These are phyloP conservation scores for Coemansia sp. DNA, from an alignment of 192 early-diverging fungal species.

Conservation along the genomic window DNA sequence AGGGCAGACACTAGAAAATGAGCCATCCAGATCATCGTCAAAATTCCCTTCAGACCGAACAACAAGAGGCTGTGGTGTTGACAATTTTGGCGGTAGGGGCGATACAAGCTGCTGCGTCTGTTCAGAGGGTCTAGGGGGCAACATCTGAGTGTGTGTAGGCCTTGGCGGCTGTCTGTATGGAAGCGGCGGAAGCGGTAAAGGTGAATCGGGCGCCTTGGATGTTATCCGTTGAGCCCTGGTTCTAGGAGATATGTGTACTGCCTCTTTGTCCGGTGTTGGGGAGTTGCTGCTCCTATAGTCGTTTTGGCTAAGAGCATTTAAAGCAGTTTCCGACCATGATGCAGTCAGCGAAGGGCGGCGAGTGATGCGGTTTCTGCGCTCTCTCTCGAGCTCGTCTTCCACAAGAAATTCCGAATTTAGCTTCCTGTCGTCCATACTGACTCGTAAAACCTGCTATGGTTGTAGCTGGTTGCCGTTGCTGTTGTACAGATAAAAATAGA, in stretches of 20 bases:
- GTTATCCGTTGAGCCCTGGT: neutral
- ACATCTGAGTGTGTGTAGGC: neutral
- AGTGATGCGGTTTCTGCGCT: constrained; percentile 16
- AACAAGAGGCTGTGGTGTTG: constrained; percentile 11
- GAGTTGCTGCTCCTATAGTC: constrained; percentile 3
- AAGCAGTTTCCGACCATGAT: constrained; percentile 26
- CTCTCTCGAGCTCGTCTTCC: constrained; percentile 22
- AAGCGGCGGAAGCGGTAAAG: constrained; percentile 26
- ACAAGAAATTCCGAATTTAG: neutral
- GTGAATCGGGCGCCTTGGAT: constrained; percentile 15
- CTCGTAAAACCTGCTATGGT: constrained; percentile 1
- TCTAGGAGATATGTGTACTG: neutral
- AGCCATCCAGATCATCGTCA: constrained; percentile 2
- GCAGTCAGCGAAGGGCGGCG: constrained; percentile 29
- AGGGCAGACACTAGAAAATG: constrained; percentile 7
- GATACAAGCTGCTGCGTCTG: constrained; percentile 3
- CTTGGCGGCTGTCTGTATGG: neutral
- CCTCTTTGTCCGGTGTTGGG: neutral
- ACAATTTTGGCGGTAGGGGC: constrained; percentile 8
- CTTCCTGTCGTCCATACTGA: constrained; percentile 1
- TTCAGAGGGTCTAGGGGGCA: neutral
- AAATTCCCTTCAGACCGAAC: constrained; percentile 12
- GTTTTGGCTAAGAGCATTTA: neutral
- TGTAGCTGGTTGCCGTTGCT: neutral
- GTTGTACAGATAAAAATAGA: neutral